These are phyloP conservation scores for Ogataea minuta DNA, from an alignment of 805 yeast genomes.

Conservation along the genomic window DNA sequence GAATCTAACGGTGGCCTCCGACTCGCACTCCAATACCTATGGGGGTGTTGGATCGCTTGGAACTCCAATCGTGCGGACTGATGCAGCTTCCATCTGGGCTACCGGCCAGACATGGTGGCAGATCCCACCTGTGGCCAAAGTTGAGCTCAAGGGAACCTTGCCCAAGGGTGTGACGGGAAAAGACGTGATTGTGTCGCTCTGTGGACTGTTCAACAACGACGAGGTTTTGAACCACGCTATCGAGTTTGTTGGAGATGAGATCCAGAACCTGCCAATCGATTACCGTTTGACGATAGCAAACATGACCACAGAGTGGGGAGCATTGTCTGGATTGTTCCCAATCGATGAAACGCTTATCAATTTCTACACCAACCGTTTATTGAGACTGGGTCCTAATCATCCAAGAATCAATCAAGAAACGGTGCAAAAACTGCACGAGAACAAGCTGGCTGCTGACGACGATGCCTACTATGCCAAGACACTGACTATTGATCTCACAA, in stretches of 20 bases:
- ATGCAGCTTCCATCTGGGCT: constrained; percentile 99
- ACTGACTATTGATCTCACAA: constrained; percentile 71
- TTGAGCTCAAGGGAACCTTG: constrained; percentile 76
- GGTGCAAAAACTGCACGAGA: constrained; percentile 47
- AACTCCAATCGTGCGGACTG: constrained; percentile 97
- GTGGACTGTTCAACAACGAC: constrained; percentile 90
- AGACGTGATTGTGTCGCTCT: constrained; percentile 93
- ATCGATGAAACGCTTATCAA: constrained; percentile 74
- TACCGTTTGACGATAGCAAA: constrained; percentile 91
- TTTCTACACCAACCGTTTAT: constrained; percentile 70
- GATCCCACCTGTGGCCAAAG: constrained; percentile 97
- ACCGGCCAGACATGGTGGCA: constrained; percentile 99
- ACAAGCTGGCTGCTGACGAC: constrained; percentile 53
- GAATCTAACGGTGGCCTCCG: constrained; percentile 92
- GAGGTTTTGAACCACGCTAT: constrained; percentile 93
- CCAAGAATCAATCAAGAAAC: constrained; percentile 74
- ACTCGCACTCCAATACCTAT: constrained; percentile 95
- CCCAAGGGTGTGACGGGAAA: constrained; percentile 92
- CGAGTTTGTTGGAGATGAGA: constrained; percentile 85
- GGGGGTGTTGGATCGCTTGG: constrained; percentile 97
- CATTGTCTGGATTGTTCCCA: constrained; percentile 96
- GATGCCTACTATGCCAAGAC: constrained; percentile 90
- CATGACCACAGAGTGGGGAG: constrained; percentile 99
- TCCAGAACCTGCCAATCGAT: constrained; percentile 68
- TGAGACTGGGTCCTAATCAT: constrained; percentile 50